Conservation (phyloP, 345 rosid species). For the Salix exigua region DNA sequence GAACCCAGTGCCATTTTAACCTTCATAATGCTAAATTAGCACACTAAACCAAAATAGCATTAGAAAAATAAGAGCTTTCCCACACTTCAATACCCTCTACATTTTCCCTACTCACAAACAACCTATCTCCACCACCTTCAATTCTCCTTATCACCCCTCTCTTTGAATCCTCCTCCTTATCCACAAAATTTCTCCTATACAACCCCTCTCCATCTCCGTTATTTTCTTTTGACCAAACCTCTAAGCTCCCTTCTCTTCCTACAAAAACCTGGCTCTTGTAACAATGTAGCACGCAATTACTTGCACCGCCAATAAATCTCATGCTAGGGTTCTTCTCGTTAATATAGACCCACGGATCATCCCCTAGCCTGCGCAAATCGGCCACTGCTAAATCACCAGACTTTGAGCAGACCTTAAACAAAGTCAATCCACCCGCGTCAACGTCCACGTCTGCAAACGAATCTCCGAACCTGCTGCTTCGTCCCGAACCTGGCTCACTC, state of each 20-base stretch:
- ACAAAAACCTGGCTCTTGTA: slow-evolving; percentile 72
- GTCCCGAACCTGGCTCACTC: slow-evolving; percentile 87
- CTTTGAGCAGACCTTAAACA: slow-evolving; percentile 80
- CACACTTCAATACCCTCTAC: slow-evolving; percentile 91
- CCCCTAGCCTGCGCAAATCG: slow-evolving; percentile 65
- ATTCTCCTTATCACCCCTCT: slow-evolving; percentile 66
- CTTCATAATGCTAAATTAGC: too few species aligned
- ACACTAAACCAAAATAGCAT: slow-evolving; percentile 16
- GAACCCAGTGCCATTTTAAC: too few species aligned
- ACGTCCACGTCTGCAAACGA: slow-evolving; percentile 76
- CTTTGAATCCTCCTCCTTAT: slow-evolving; percentile 53
- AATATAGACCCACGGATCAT: slow-evolving; percentile 84
- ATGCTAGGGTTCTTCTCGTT: slow-evolving; percentile 55
- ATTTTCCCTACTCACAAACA: slow-evolving; percentile 65
- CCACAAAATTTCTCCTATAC: slow-evolving; percentile 71
- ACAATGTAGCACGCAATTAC: slow-evolving; percentile 52
- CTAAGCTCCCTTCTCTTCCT: slow-evolving; percentile 64
- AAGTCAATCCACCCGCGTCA: slow-evolving; percentile 42
- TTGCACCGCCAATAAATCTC: slow-evolving; percentile 24
- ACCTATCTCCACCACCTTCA: slow-evolving; percentile 77
- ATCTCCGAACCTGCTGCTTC: slow-evolving; percentile 85
- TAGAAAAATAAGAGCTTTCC: slow-evolving; percentile 57
- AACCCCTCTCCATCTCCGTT: slow-evolving; percentile 16
- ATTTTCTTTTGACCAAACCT: slow-evolving; percentile 68
- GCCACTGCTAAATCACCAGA: slow-evolving; percentile 90